phyloP scores from a whole-genome alignment of 768 basidiomycete species.

The Tylopilus sp. region DNA sequence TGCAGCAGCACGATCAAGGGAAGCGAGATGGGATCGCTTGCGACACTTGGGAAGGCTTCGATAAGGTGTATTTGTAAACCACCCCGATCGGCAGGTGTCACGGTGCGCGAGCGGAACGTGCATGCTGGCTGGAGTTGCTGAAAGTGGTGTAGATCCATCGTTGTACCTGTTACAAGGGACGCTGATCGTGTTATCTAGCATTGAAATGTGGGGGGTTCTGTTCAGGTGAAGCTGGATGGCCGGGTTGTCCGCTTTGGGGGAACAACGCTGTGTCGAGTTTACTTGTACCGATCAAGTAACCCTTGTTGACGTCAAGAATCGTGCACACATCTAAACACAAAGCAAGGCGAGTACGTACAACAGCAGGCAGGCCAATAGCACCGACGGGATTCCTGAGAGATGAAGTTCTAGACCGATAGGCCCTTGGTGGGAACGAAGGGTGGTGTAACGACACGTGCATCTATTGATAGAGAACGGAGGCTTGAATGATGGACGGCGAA shows the following conservation, averaged over 20 bases:
- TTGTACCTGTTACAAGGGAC: background rate
- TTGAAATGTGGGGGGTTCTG: background rate
- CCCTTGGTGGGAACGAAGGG: slow-evolving; percentile 7
- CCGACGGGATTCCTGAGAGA: background rate
- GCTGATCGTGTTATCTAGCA: background rate
- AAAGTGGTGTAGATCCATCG: slow-evolving; percentile 15
- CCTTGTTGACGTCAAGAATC: background rate
- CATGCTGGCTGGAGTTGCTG: slow-evolving; percentile 30
- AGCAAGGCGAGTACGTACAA: slow-evolving; percentile 12
- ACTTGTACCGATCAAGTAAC: background rate
- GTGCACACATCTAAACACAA: background rate
- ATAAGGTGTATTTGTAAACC: slow-evolving; percentile 42
- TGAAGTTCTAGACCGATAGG: slow-evolving; percentile 8
- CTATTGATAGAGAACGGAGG: background rate
- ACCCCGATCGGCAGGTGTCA: slow-evolving; percentile 46
- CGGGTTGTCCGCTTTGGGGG: background rate
- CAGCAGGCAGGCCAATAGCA: background rate
- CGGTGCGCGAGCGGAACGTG: slow-evolving; percentile 32
- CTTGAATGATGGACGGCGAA: too few relatives aligned
- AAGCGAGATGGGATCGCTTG: slow-evolving; percentile 20
- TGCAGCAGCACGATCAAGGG: slow-evolving; percentile 58
- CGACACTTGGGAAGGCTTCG: slow-evolving; percentile 38
- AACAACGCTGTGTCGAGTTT: background rate
- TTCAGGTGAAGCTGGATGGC: background rate
- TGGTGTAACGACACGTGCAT: background rate